Evolutionary conservation across 2,329 filamentous ascomycete species (phyloP).

Genomic region (Diaporthe vexans): DNA sequence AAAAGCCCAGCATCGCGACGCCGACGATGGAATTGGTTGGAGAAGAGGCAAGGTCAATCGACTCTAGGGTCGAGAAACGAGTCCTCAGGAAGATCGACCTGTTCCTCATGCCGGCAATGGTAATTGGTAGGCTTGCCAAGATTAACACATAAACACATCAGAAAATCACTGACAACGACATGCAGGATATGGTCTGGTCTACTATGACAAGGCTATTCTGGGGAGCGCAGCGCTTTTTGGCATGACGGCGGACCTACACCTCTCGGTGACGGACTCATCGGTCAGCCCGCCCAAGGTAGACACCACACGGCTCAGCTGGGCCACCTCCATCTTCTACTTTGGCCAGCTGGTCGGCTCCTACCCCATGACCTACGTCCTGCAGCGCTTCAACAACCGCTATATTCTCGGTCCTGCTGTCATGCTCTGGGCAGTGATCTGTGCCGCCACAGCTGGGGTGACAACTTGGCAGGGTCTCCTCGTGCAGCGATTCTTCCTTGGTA

Average conservation of each 20-base stretch:
- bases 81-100: conserved; percentile 69
- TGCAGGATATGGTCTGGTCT: conserved; percentile 73
- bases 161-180: neutral
- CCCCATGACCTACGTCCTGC: conserved; percentile 79
- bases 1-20: neutral
- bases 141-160: neutral
- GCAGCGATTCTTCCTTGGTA: conserved; percentile 73
- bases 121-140: conserved; percentile 56
- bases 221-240: conserved; percentile 81
- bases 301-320: conserved; percentile 80
- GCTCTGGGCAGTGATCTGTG: conserved; percentile 76
- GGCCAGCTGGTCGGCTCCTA: conserved; percentile 82
- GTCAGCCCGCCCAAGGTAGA: conserved; percentile 52
- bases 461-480: conserved; percentile 74
- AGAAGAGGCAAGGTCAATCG: conserved; percentile 66
- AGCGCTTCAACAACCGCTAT: conserved; percentile 75
- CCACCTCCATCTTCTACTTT: conserved; percentile 85
- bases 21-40: conserved; percentile 70
- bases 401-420: conserved; percentile 75
- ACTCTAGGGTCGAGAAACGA: conserved; percentile 60
- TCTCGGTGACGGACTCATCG: conserved; percentile 67
- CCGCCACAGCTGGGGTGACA: conserved; percentile 77
- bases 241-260: conserved; percentile 77
- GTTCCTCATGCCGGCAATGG: conserved; percentile 70
- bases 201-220: conserved; percentile 82